Evolutionary conservation across 495 filamentous ascomycete species (phyloP), one percentile per base, ranked within the genome.

Genomic region (Lophiotrema nucula): DNA sequence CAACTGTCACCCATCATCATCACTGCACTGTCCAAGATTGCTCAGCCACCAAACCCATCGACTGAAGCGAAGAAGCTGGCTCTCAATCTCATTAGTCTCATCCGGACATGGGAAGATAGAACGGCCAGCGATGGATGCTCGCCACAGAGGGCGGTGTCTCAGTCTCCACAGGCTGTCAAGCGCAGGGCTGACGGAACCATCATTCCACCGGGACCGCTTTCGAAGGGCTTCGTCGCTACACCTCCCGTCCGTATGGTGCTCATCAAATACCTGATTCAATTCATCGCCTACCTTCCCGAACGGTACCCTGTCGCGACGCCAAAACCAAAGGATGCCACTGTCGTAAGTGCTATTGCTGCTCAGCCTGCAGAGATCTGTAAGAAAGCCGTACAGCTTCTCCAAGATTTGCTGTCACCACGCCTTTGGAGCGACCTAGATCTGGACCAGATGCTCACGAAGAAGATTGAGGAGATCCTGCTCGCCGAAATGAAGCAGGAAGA

Each of bases 341-440:
- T 27, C 12, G 10, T 33, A 69, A 4, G 76, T 78, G 27, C 72
- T 74, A 24, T 74, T 76, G 72, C 77, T 3, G 69, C 78, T 6
- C 75, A 83, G 24, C 73, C 82, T 3, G 83, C 82, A 11, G 93
- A 97, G 16, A 85, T 95, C 69, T 85, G 86, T 67, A 89, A 84
- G 73, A 96, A 90, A 69, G 87, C 91, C 0, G 76, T 97, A 49
- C 70, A 82, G 3, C 78, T 99, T 35, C 77, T 99, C n/a, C 80
- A 88, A 61, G 88, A 89, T 65, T 83, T 99, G 37, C 79, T 99
- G 15, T 88, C 90, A 42, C 87, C 90, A 18, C 82, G 85, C 18
- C 95, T 88, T 69, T 99, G 95, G 95, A 86, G 83, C 22, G 93
- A 97, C 66, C 75, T 97, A 23, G 91, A 96, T 28, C 77, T 97